Evolutionary conservation across 257 asterid genomes (phyloP), one percentile per base, ranked within the genome.

Genomic region (Leonotis leonurus): DNA sequence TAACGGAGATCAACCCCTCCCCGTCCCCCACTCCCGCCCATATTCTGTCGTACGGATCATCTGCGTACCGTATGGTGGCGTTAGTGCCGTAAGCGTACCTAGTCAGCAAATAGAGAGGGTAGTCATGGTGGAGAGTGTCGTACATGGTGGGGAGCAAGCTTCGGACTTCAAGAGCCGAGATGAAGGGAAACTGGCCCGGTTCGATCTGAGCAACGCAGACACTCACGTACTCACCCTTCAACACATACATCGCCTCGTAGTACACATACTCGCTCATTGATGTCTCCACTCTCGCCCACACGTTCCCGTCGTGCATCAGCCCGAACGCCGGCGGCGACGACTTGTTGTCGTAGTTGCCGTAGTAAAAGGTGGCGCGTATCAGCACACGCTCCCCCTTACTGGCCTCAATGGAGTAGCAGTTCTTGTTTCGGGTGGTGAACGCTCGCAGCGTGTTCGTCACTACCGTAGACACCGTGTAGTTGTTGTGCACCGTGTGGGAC

Each of bases 331-430:
- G 96, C 16, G 91, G 89, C 40, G 78, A 52, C 3, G 83, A 75
- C 71, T 70, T 81, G 1, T 29, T 14, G 49, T 85, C 94, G 41
- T 88, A 85, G 59, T 88, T 88, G 16, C 95, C 95, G 16, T 88
- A 88, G 80, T 74, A 25, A 64, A 88, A 88, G 62, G 82, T 78
- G 5, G 86, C 92, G 3, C 95, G 92, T 14, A 82, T 59, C 3
- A 83, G 77, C 27, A 85, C 62, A 2, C 72, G 73, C 1, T 21
- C 73, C 2, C 77, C 69, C 21, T 8, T 18, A 0, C 1, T 36
- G 0, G 44, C 52, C 30, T 30, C 20, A 7, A 79, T 43, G 0
- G 60, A 8, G 80, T 78, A 88, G 46, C 96, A 88, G 52, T 85
- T 81, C 59, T 79, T 88, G 11, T 45, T 81, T 0, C 85, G 72